Evolutionary conservation across 768 basidiomycete species (phyloP).

Genomic region (Cystobasidium tubakii): DNA sequence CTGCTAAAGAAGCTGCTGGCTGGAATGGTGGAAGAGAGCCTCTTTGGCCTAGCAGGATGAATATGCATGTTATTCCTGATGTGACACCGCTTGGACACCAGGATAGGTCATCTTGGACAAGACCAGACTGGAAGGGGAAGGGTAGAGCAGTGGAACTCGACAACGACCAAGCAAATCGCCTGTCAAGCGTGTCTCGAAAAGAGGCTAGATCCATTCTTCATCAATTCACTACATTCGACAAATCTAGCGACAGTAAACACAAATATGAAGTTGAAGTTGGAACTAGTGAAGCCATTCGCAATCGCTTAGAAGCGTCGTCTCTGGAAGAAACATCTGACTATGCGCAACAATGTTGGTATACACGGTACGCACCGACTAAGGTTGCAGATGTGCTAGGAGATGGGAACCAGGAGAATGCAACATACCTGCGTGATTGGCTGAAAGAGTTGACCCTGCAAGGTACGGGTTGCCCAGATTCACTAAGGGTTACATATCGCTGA

Average conservation of each 20-base stretch:
- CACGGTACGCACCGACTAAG: slow-evolving; percentile 67
- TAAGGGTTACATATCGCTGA: neutral
- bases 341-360: slow-evolving; percentile 59
- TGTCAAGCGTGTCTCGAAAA: neutral
- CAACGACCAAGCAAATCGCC: neutral
- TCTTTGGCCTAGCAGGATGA: slow-evolving; percentile 7
- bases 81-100: neutral
- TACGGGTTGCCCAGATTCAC: neutral
- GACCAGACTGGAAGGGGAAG: slow-evolving; percentile 21
- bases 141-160: slow-evolving; percentile 11
- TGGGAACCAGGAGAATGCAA: slow-evolving; percentile 62
- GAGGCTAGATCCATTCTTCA: too few relatives aligned
- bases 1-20: slow-evolving; percentile 20
- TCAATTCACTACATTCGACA: neutral
- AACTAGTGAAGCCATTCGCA: too few relatives aligned
- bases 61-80: neutral
- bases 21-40: slow-evolving; percentile 16
- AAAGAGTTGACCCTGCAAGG: slow-evolving; percentile 45
- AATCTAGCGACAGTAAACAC: neutral
- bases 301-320: slow-evolving; percentile 29
- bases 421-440: slow-evolving; percentile 73
- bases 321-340: neutral
- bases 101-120: neutral
- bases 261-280: slow-evolving; percentile 1
- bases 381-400: slow-evolving; percentile 68